Percentiles rank a stretch among this genome's conserved stretches.
phyloP scores from a whole-genome alignment of 148 eudicot genomes.

The Polygonum maritimum region DNA sequence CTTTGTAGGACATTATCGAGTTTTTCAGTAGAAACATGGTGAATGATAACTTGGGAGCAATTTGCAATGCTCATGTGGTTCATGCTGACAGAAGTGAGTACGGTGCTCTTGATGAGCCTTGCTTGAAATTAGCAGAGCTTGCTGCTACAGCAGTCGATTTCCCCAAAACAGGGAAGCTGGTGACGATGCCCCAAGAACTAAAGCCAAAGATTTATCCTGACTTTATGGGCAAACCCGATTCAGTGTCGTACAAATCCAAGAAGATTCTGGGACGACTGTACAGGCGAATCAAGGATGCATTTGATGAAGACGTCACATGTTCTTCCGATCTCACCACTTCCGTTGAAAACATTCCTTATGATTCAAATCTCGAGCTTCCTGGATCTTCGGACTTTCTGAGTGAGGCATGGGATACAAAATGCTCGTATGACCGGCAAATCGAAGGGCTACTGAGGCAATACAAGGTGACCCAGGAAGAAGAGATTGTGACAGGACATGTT shows the following conservation, averaged over 20 bases:
- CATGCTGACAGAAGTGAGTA: constrained; percentile 62
- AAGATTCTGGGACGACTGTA: constrained; percentile 70
- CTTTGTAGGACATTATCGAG: constrained; percentile 66
- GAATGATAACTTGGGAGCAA: constrained; percentile 66
- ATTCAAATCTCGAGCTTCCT: constrained; percentile 47
- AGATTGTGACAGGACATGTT: constrained; percentile 80
- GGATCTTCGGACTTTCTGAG: constrained; percentile 37
- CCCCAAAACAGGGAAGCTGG: constrained; percentile 77
- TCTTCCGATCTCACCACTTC: constrained; percentile 19
- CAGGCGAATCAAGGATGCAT: constrained; percentile 42
- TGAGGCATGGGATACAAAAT: constrained; percentile 70
- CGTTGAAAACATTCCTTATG: constrained; percentile 35
- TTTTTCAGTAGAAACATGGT: constrained; percentile 84
- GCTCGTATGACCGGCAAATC: constrained; percentile 70
- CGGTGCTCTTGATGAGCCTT: constrained; percentile 69
- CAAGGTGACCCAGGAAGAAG: constrained; percentile 75
- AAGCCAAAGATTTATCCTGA: constrained; percentile 91
- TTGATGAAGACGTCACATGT: constrained; percentile 21
- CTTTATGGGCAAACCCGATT: constrained; percentile 79
- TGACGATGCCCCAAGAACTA: constrained; percentile 55
- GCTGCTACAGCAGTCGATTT: constrained; percentile 94
- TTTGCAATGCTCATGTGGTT: constrained; percentile 94
- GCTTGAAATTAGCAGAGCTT: constrained; percentile 65
- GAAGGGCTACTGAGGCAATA: constrained; percentile 66
- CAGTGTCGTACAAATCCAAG: constrained; percentile 50